These are phyloP conservation scores for Pseudopithomyces maydicus DNA, from an alignment of 2,329 filamentous ascomycete genomes.

Conservation along the genomic window DNA sequence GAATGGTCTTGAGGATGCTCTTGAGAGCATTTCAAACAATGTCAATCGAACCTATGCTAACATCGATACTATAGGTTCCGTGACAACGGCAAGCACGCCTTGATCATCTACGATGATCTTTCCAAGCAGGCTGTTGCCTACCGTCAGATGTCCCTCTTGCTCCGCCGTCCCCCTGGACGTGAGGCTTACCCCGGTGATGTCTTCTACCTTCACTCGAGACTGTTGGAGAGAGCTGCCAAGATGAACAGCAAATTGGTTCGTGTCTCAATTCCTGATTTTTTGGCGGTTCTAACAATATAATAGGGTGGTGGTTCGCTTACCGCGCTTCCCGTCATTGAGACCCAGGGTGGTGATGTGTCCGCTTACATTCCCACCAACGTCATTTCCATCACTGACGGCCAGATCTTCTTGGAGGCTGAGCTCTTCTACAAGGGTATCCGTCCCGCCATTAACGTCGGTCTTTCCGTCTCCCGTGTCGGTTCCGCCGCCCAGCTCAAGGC, in stretches of 20 bases:
- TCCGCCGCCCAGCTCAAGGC: conserved; percentile 99
- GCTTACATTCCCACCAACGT: conserved; percentile 99
- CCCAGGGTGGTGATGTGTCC: conserved; percentile 99
- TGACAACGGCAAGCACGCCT: conserved; percentile 84
- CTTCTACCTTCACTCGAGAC: conserved; percentile 99
- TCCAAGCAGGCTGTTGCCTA: conserved; percentile 98
- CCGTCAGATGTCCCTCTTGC: conserved; percentile 97
- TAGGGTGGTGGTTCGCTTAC: conserved; percentile 90
- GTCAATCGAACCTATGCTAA: too few species aligned
- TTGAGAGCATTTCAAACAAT: too few species aligned
- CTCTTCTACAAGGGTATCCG: conserved; percentile 99
- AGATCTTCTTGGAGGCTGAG: conserved; percentile 99
- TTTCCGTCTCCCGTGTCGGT: conserved; percentile 99
- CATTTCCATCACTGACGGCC: conserved; percentile 99
- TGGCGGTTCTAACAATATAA: too few species aligned
- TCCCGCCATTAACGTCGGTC: conserved; percentile 99
- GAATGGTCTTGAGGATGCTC: too few species aligned
- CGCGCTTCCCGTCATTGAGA: conserved; percentile 97
- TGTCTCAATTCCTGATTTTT: conserved; percentile 81
- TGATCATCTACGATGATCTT: conserved; percentile 93
- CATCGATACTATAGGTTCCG: conserved; percentile 59
- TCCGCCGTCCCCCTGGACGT: conserved; percentile 97
- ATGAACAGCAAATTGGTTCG: conserved; percentile 94
- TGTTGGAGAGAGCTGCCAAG: conserved; percentile 99
- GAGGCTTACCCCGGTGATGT: conserved; percentile 99